Conservation (phyloP, 2,329 filamentous ascomycete genomes). For the Sporothrix euskadiensis region DNA sequence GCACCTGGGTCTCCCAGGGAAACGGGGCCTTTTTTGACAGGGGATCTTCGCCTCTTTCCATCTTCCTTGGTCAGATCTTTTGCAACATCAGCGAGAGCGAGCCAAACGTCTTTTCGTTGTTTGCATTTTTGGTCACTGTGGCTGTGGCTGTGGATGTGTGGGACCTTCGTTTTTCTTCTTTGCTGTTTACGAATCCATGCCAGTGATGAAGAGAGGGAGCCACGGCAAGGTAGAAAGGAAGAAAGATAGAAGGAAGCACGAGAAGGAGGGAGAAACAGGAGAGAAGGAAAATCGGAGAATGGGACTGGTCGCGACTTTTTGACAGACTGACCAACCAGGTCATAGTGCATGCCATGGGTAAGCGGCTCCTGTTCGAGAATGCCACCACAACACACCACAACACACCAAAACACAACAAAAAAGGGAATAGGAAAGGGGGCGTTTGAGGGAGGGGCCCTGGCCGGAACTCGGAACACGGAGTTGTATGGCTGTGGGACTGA, state of each 20-base stretch:
- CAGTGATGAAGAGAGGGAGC: neutral
- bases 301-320: neutral
- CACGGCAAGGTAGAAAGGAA: neutral
- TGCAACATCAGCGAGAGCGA: neutral
- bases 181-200: neutral
- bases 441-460: neutral
- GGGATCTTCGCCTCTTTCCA: neutral
- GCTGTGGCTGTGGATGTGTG: neutral
- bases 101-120: neutral
- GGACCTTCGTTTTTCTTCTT: neutral
- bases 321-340: neutral
- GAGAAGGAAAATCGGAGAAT: neutral
- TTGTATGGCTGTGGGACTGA: neutral
- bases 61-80: neutral
- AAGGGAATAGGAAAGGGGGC: neutral
- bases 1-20: neutral
- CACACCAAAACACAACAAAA: too few relatives aligned
- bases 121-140: neutral
- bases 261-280: neutral
- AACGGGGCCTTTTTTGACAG: neutral
- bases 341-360: neutral
- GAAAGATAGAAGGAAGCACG: neutral
- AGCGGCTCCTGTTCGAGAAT: neutral
- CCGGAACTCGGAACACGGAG: conserved; percentile 10
- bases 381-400: neutral